Percentiles rank a stretch among this genome's conserved stretches.
These are phyloP conservation scores for Orbilia ellipsospora DNA, from an alignment of 2,329 filamentous ascomycete genomes.

Conservation along the genomic window DNA sequence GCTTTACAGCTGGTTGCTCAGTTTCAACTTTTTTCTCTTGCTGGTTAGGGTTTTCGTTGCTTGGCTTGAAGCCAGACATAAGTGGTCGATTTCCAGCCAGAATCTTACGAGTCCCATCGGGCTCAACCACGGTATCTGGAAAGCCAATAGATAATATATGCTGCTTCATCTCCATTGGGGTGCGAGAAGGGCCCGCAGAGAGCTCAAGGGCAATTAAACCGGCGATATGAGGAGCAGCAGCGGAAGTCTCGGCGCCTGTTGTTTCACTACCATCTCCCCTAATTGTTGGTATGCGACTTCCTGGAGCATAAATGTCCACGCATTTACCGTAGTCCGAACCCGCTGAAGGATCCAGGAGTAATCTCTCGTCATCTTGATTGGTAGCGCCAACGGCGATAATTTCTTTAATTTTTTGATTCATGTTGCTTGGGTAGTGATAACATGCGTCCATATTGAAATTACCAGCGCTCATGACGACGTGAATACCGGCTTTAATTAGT, in stretches of 20 bases:
- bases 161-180: background rate
- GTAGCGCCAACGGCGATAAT: background rate
- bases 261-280: too few relatives aligned
- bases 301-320: background rate
- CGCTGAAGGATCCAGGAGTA: background rate
- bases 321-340: background rate
- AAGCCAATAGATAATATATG: background rate
- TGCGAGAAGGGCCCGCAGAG: background rate
- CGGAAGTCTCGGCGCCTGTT: too few relatives aligned
- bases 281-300: background rate
- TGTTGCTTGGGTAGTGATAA: background rate
- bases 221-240: background rate
- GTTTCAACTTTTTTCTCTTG: background rate
- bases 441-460: background rate
- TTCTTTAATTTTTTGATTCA: slow-evolving; percentile 1
- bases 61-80: background rate
- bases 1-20: background rate
- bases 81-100: slow-evolving; percentile 1
- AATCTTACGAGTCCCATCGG: background rate
- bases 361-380: background rate
- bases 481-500: background rate
- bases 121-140: background rate
- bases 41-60: background rate
- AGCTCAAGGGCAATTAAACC: slow-evolving; percentile 1
- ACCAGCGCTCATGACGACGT: slow-evolving; percentile 1